Conservation (phyloP, 1,284 basidiomycete species). For the Ustilago vetiveriae region DNA sequence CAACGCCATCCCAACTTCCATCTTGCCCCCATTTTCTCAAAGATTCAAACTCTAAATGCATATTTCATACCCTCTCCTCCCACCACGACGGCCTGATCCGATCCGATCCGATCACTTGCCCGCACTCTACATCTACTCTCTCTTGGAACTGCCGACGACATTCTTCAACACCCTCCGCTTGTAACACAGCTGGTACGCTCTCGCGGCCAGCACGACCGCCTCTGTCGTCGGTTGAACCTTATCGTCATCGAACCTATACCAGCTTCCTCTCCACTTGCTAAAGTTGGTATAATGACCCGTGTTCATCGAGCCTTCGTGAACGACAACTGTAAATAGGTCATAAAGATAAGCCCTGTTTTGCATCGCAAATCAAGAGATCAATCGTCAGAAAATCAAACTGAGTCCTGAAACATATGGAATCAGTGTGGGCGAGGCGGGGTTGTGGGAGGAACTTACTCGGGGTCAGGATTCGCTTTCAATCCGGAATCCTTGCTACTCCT, state of each 20-base stretch:
- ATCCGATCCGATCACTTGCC: too few species aligned
- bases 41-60: too few species aligned
- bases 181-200: conserved; percentile 65
- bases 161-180: conserved; percentile 54
- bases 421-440: too few species aligned
- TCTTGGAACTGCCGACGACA: conserved; percentile 8
- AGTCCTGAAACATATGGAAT: too few species aligned
- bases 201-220: conserved; percentile 43
- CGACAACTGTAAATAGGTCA: conserved; percentile 91
- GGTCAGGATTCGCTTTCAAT: conserved; percentile 29
- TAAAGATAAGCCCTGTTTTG: conserved; percentile 72
- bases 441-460: conserved; percentile 15
- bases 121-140: too few species aligned
- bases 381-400: too few species aligned
- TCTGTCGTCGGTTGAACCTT: conserved; percentile 70
- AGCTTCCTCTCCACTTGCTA: conserved; percentile 77
- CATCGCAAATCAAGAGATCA: background rate
- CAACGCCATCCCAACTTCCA: too few species aligned
- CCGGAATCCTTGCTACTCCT: conserved; percentile 12
- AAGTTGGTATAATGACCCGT: conserved; percentile 93
- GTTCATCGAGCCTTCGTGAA: conserved; percentile 87
- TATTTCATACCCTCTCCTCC: too few species aligned
- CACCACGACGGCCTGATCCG: too few species aligned
- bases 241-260: conserved; percentile 95
- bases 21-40: too few species aligned